Evolutionary conservation across 306 rosid genomes (phyloP).

Genomic region (Alnus rubra): DNA sequence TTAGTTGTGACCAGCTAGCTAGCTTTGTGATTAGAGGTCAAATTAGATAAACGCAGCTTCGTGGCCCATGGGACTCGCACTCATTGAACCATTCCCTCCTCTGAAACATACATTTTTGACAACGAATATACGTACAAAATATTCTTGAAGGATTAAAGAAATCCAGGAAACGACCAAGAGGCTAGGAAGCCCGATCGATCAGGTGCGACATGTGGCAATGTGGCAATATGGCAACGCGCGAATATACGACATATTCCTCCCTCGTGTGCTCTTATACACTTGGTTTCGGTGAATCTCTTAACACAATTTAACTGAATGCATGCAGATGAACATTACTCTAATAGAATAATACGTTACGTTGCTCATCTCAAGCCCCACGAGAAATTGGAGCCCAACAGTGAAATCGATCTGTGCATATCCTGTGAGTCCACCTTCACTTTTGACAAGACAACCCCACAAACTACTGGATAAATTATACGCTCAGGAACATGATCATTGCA

Average conservation of each 20-base stretch:
- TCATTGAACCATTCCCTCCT: too few species aligned
- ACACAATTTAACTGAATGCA: neutral
- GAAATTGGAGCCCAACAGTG: neutral
- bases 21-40: too few species aligned
- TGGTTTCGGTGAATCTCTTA: neutral
- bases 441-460: too few species aligned
- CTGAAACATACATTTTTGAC: neutral
- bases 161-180: neutral
- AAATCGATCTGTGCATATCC: neutral
- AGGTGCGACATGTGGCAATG: neutral
- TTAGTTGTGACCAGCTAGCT: too few species aligned
- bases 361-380: neutral
- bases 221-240: too few species aligned
- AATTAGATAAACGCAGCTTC: neutral
- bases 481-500: neutral
- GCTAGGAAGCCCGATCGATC: neutral
- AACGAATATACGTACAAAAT: neutral
- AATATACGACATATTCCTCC: too few species aligned
- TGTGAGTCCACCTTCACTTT: neutral
- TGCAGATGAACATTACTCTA: neutral
- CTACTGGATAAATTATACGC: neutral
- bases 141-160: neutral
- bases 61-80: neutral
- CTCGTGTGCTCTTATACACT: neutral
- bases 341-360: neutral